These are phyloP conservation scores for Microbotryum violaceum DNA, from an alignment of 1,284 basidiomycete species.

Conservation along the genomic window DNA sequence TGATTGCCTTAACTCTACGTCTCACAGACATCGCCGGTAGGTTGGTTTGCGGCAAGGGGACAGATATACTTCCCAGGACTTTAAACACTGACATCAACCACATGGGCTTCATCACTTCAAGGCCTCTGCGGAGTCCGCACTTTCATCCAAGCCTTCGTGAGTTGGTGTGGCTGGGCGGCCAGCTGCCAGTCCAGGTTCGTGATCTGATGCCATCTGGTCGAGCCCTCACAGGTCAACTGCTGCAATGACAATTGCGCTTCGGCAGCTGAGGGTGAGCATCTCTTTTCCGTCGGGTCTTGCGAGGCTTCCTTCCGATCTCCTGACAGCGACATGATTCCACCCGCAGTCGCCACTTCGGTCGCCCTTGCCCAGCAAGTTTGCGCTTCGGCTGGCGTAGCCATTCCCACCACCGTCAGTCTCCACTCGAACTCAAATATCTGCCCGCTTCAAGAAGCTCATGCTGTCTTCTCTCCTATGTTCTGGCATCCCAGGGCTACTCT, in stretches of 20 bases:
- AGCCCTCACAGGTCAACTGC: too few species aligned
- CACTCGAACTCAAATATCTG: too few species aligned
- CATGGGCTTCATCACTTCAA: neutral
- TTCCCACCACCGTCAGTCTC: neutral
- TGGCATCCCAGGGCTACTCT: too few species aligned
- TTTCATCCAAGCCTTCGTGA: constrained; percentile 14
- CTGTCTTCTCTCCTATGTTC: too few species aligned
- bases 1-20: too few species aligned
- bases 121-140: constrained; percentile 6
- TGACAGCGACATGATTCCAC: constrained; percentile 2
- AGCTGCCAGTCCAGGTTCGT: too few species aligned
- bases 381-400: constrained; percentile 11
- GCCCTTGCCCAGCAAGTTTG: constrained; percentile 20
- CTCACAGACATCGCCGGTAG: constrained; percentile 8
- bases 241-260: constrained; percentile 9
- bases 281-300: too few species aligned
- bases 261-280: neutral
- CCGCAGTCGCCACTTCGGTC: constrained; percentile 9
- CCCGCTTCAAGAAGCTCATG: too few species aligned
- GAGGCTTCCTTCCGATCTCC: neutral
- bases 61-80: neutral
- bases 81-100: neutral
- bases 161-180: neutral
- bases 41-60: neutral
- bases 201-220: too few species aligned